Base-by-base conservation (phyloP, 2,329 filamentous ascomycete species). In the Sclerotinia nivalis region DNA sequence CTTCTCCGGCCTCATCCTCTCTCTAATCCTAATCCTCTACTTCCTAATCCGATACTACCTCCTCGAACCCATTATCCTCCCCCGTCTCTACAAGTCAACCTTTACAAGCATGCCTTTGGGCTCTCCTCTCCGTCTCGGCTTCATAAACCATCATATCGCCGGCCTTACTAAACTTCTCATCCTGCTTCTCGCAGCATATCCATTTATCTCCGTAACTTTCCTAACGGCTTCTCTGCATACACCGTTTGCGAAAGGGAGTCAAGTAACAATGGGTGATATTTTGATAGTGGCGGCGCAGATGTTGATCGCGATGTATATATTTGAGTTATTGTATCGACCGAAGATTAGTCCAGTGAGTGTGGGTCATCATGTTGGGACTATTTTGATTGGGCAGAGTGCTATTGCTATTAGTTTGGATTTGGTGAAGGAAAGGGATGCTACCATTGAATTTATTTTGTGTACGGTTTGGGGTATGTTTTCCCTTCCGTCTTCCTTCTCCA, bases 91-190 rank as follows among this genome's bases (percentile, higher is more conserved):
- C 68, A 77, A 79, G 10, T 28, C 72, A 9, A 79, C 70, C 12
- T 83, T 81, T 71, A 78, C 76, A 0, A 61, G 73, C 7, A 77
- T 84, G 69, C 61, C 61, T 3, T 2, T 4, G 4, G 77, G 76
- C 64, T 80, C 81, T 20, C 69, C 74, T 0, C 78, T 80, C 28
- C 76, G 79, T 6, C 77, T 81, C 12, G 81, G 81, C 0, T 83
- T 84, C 70, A 76, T 83, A 49, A 84, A 84, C 62, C 82, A 84
- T 69, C 82, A 83, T 60, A 80, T 84, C 28, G 82, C 82, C 2
- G 81, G 80, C 0, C 66, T 71, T 1, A 81, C 80, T 8, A 84
- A 84, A 66, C 70, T 83, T 1, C 2, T 81, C 25, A 80, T 83
- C 52, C 69, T 83, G 12, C 68, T 82, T 18, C 34, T 80, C 0